These are phyloP conservation scores for Thozetella sp. DNA, from an alignment of 495 filamentous ascomycete species.

Conservation along the genomic window DNA sequence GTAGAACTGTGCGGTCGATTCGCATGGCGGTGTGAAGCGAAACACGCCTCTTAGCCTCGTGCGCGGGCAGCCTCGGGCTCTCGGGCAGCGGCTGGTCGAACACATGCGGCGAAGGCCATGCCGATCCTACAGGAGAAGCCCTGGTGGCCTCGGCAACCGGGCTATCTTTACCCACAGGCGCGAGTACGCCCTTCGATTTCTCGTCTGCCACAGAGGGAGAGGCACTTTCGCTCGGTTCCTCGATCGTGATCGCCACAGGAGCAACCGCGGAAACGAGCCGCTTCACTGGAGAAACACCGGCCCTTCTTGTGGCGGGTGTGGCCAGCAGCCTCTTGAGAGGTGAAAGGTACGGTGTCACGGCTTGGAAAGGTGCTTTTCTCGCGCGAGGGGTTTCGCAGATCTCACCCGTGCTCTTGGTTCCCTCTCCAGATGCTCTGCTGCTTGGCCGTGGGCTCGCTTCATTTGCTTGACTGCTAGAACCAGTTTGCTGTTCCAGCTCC, in stretches of 20 bases:
- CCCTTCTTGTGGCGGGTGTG: slow-evolving; percentile 18
- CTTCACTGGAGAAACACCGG: slow-evolving; percentile 22
- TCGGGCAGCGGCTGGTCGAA: slow-evolving; percentile 28
- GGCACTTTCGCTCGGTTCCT: too few species aligned
- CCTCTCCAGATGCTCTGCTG: too few species aligned
- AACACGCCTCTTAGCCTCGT: slow-evolving; percentile 24
- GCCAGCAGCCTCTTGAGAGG: slow-evolving; percentile 19
- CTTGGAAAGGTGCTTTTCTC: background rate
- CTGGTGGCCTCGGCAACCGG: background rate
- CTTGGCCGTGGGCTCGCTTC: too few species aligned
- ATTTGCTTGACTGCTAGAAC: too few species aligned
- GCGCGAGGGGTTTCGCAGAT: background rate
- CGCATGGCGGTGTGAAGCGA: slow-evolving; percentile 26
- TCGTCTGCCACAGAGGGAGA: too few species aligned
- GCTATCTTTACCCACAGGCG: background rate
- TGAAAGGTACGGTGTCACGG: slow-evolving; percentile 6
- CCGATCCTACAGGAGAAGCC: background rate
- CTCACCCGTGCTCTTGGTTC: too few species aligned
- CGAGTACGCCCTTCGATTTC: too few species aligned
- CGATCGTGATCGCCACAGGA: too few species aligned
- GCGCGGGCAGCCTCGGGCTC: slow-evolving; percentile 10
- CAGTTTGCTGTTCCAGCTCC: slow-evolving; percentile 12
- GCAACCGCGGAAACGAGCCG: slow-evolving; percentile 22
- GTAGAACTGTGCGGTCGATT: slow-evolving; percentile 19
- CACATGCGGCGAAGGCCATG: slow-evolving; percentile 15